phyloP scores from a whole-genome alignment of 2,329 filamentous ascomycete genomes.

The Ophiobolus disseminans region DNA sequence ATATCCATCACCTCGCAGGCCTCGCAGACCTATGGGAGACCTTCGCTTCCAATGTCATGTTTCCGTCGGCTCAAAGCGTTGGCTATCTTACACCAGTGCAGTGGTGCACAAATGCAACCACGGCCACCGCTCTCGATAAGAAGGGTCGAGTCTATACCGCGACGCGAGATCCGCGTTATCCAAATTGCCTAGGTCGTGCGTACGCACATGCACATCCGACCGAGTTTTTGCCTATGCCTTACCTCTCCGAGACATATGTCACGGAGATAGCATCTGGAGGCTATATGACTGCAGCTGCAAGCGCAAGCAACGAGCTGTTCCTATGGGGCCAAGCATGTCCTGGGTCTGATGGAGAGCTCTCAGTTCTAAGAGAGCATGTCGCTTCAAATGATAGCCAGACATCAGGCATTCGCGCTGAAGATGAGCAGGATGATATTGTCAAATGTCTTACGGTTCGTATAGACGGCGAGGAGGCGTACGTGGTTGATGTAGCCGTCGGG shows the following conservation, averaged over 20 bases:
- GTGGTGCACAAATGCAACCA: slow-evolving; percentile 28
- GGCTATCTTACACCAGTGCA: slow-evolving; percentile 11
- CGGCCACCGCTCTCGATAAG: slow-evolving; percentile 24
- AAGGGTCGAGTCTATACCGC: slow-evolving; percentile 29
- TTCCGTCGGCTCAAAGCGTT: neutral
- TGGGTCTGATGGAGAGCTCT: slow-evolving; percentile 23
- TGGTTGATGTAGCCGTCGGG: slow-evolving; percentile 37
- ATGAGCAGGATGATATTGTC: slow-evolving; percentile 38
- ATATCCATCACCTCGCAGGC: slow-evolving; percentile 5
- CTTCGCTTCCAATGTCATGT: neutral
- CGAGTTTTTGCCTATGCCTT: slow-evolving; percentile 26
- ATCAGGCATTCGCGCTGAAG: slow-evolving; percentile 10
- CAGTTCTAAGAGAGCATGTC: slow-evolving; percentile 15
- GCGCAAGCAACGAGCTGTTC: slow-evolving; percentile 40
- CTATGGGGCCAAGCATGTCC: slow-evolving; percentile 43
- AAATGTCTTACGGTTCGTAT: slow-evolving; percentile 30
- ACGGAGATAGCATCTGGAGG: slow-evolving; percentile 37
- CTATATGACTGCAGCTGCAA: slow-evolving; percentile 41
- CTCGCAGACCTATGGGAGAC: neutral
- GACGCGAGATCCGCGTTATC: slow-evolving; percentile 32
- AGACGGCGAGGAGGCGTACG: slow-evolving; percentile 22
- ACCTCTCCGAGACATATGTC: slow-evolving; percentile 34
- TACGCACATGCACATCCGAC: slow-evolving; percentile 1
- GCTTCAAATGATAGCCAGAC: neutral
- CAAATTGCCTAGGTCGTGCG: slow-evolving; percentile 30